Evolutionary conservation across 164 flowering plant species (phyloP).

Genomic region (Buxus sempervirens): DNA sequence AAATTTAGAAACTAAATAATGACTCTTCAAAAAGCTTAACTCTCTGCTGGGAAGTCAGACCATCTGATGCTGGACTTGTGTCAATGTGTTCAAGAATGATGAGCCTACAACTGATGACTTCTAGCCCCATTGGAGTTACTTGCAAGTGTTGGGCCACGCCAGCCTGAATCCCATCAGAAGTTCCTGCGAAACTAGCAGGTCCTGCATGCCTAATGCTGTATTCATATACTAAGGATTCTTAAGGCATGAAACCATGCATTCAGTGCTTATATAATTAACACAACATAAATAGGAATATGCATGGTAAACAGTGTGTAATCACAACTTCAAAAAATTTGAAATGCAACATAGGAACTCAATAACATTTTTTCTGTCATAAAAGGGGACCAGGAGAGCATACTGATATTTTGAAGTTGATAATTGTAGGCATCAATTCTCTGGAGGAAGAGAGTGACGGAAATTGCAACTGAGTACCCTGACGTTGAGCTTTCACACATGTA

Average conservation of each 20-base stretch:
- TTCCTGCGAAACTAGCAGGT: no score
- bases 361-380: neutral
- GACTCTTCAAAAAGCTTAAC: no score
- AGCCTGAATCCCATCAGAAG: no score
- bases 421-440: conserved; percentile 91
- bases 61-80: no score
- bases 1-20: no score
- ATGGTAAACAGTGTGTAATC: neutral
- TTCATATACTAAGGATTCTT: neutral
- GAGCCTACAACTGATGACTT: no score
- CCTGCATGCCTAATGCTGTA: neutral
- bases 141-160: no score
- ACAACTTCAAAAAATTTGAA: no score
- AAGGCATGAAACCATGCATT: neutral
- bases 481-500: conserved; percentile 96
- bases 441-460: conserved; percentile 71
- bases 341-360: neutral
- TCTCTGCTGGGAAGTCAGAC: no score
- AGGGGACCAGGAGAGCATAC: neutral
- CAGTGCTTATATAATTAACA: neutral
- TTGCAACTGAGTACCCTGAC: conserved; percentile 86
- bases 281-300: neutral
- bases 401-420: neutral
- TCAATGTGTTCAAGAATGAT: no score
- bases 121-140: no score